Percentiles rank a stretch among this genome's conserved stretches.
These are phyloP conservation scores for Avena eriantha DNA, from an alignment of 176 grass and related monocot genomes.

Conservation along the genomic window DNA sequence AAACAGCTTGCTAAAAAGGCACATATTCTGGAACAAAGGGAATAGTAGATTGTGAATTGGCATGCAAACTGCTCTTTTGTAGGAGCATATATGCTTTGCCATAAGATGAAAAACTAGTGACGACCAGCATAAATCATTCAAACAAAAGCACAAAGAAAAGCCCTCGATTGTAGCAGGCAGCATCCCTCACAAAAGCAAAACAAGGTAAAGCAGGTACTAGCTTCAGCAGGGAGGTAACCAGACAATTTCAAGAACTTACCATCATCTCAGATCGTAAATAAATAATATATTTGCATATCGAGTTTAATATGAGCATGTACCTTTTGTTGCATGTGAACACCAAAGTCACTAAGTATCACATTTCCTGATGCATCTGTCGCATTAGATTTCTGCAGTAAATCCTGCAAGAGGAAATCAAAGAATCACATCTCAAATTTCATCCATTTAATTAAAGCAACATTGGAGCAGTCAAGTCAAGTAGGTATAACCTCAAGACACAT, in stretches of 20 bases:
- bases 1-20: no score
- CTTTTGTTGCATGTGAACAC: constrained; percentile 91
- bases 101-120: background rate
- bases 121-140: background rate
- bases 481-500: constrained; percentile 13
- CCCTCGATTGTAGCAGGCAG: background rate
- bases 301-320: constrained; percentile 46
- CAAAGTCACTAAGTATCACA: constrained; percentile 84
- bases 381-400: constrained; percentile 88
- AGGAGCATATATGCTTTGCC: background rate
- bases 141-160: background rate
- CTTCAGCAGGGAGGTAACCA: background rate
- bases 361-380: constrained; percentile 95
- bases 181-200: background rate
- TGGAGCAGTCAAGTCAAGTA: background rate
- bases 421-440: constrained; percentile 20
- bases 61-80: background rate
- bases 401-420: constrained; percentile 60
- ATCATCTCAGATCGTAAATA: background rate
- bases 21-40: no score
- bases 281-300: background rate
- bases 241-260: background rate
- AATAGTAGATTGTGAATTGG: constrained; percentile 2
- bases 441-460: constrained; percentile 24
- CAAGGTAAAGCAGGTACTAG: background rate